Base-by-base conservation (phyloP, 2,329 filamentous ascomycete species). In the Corynespora cassiicola region DNA sequence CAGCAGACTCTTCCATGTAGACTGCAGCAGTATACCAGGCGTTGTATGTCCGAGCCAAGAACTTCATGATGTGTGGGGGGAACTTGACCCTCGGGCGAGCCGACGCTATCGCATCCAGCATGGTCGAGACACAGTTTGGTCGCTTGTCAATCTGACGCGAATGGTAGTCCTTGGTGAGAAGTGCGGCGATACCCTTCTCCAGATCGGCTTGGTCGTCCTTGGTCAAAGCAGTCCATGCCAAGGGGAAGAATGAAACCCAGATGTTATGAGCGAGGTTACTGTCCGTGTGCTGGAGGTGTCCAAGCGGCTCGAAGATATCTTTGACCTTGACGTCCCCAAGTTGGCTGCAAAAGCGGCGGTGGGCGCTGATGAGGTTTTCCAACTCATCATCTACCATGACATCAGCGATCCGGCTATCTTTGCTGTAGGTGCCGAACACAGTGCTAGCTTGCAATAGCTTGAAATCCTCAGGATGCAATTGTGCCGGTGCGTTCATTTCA, bases 111-210 rank as follows among this genome's bases (percentile, higher is more conserved):
- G 90, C 94, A 56, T 95, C 88, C 5, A 99, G 79, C 41, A 99
- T 78, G 6, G 91, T 94, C 59, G 96, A 89, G 3, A 99, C 85
- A 21, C 96, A 95, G 59, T 99, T 99, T 3, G 94, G 95, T 30
- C 95, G 82, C 72, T 90, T 91, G 67, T 97, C 94, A 38, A 97
- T 85, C 63, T 99, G 94, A 35, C 92, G 84, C 46, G 88, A 88
- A 66, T 99, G 94, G 66, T 92, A 97, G 59, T 99, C 95, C 63
- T 95, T 95, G 2, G 92, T 96, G 7, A 99, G 77, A 8, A 99
- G 76, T 3, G 84, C 80, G n/a, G 96, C 88, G 69, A 99, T 82
- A 10, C 90, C 91, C 56, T 91, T 89, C 67, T 97, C 89, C 21
- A 99, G 78, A 48, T 99, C 94, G 19, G 82, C 81, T 39, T 92